Evolutionary conservation across 164 flowering plant genomes (phyloP).

Genomic region (Taxillus chinensis): DNA sequence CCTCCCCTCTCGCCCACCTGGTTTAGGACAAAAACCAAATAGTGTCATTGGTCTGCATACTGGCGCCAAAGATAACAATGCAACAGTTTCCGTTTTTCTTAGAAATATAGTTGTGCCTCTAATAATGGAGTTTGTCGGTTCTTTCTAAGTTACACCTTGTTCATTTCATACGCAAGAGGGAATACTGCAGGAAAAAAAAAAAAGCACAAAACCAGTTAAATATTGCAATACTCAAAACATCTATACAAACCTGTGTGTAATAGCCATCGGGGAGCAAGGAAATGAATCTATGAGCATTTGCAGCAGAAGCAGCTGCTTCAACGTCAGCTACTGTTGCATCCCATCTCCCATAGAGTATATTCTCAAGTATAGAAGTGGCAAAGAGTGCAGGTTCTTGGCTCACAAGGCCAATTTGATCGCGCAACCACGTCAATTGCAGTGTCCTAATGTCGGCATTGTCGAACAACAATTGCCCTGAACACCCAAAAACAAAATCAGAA

Average conservation of each 20-base stretch:
- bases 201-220: background rate
- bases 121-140: too few relatives aligned
- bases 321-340: conserved; percentile 27
- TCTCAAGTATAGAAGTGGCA: conserved; percentile 34
- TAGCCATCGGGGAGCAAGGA: conserved; percentile 23
- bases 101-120: too few relatives aligned
- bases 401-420: conserved; percentile 34
- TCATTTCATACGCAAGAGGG: too few relatives aligned
- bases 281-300: conserved; percentile 40
- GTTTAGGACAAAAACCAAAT: background rate
- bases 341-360: conserved; percentile 29
- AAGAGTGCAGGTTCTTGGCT: conserved; percentile 37
- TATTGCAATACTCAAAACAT: background rate
- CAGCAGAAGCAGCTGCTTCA: conserved; percentile 20
- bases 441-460: conserved; percentile 26
- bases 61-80: background rate
- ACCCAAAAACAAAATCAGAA: background rate
- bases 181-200: too few relatives aligned
- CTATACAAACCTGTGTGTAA: conserved; percentile 24
- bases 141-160: too few relatives aligned
- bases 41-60: background rate
- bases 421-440: conserved; percentile 27
- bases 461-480: conserved; percentile 26
- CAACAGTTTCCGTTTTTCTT: conserved; percentile 22
- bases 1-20: conserved; percentile 20